Evolutionary conservation across 108 stramenopile species (phyloP), one percentile per base, ranked within the genome.

Genomic region (Licmophora abbreviata): DNA sequence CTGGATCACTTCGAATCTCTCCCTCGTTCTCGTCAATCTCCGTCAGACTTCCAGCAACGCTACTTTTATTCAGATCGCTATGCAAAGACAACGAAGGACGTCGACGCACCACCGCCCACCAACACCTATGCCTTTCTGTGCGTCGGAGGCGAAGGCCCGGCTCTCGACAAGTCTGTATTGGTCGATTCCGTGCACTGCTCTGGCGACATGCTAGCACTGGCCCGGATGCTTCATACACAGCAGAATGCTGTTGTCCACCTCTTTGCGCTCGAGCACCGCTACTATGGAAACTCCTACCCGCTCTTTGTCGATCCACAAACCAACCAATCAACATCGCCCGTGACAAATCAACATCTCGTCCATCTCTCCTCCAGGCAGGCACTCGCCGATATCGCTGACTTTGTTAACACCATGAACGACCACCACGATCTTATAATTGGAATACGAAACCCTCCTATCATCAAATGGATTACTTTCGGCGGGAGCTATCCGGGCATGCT

Each of bases 401-500:
- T 93, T 45, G 65, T 88, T 0, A 40, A 60, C 22, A 63, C 44
- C 0, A 46, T 64, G 27, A 49, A 60, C 15, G 12, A 56, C 30
- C 17, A 44, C 20, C 23, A 47, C 20, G 30, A 17, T 17, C 29
- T 27, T 8, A 18, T 0, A 18, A 17, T 27, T 11, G 12, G 34
- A 9, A 14, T 23, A 23, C 15, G n/a, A 48, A 14, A 15, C 35
- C 9, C 7, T 2, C 17, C 27, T 6, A 37, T 23, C 28, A 37
- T 52, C 8, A 46, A 58, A 30, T 81, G 77, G 85, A 69, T 95
- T 21, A 85, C 90, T 14, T 91, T 93, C 68, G 95, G 95, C 0
- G 95, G 88, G 4, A 70, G 67, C 15, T 96, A 96, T 69, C 92
- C 94, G 7, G 94, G 94, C 14, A 74, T 81, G 66, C 49, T 95